These are phyloP conservation scores for Alternaria postmessia DNA, from an alignment of 2,329 filamentous ascomycete species.

Conservation along the genomic window DNA sequence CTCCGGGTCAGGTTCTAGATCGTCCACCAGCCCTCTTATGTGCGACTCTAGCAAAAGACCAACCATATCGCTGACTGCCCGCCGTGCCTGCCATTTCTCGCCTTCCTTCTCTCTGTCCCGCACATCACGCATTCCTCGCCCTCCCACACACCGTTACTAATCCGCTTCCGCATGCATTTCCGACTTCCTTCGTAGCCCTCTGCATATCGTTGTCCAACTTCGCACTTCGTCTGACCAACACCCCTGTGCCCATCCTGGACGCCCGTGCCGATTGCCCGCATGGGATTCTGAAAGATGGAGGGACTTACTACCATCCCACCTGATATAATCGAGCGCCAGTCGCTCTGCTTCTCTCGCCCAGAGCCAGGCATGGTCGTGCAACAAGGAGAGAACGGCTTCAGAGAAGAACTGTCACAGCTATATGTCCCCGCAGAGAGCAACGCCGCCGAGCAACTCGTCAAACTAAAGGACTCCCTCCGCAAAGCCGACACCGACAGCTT, in stretches of 20 bases:
- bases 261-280: constrained; percentile 25
- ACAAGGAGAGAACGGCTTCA: constrained; percentile 55
- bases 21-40: constrained; percentile 36
- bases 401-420: constrained; percentile 44
- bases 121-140: constrained; percentile 34
- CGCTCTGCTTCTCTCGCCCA: constrained; percentile 53
- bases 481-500: constrained; percentile 66
- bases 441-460: constrained; percentile 67
- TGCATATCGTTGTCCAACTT: constrained; percentile 7
- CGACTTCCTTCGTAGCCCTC: constrained; percentile 23
- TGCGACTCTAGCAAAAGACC: constrained; percentile 36
- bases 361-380: constrained; percentile 55
- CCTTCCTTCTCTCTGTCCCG: constrained; percentile 33
- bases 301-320: constrained; percentile 43
- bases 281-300: constrained; percentile 42
- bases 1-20: constrained; percentile 46
- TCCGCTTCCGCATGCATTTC: constrained; percentile 28
- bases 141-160: constrained; percentile 29
- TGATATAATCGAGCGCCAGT: constrained; percentile 53
- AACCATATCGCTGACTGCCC: constrained; percentile 36
- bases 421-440: constrained; percentile 62
- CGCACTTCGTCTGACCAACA: constrained; percentile 21
- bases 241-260: constrained; percentile 24
- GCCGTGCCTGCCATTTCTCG: constrained; percentile 32
- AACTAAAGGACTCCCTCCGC: constrained; percentile 65